These are phyloP conservation scores for Magnusiomyces fungicola DNA, from an alignment of 1,139 yeast genomes.

Conservation along the genomic window DNA sequence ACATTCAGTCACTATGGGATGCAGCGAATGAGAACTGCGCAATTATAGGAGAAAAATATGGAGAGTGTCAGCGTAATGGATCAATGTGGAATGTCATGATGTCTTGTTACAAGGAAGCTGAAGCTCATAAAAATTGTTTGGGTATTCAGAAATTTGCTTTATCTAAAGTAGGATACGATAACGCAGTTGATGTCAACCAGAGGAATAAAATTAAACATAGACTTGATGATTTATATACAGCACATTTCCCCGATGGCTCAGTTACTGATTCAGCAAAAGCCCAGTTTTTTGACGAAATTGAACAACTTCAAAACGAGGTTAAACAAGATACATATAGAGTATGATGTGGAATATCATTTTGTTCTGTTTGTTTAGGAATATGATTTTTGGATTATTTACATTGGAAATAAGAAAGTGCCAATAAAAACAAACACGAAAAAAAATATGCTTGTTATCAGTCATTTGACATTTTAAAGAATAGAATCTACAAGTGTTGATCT, in stretches of 20 bases:
- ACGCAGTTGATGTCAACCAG: constrained; percentile 25
- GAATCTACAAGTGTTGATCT: too few relatives aligned
- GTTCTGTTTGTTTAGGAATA: neutral
- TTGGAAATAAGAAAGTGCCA: too few relatives aligned
- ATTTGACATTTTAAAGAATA: too few relatives aligned
- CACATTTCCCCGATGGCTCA: constrained; percentile 25
- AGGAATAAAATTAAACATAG: constrained; percentile 25
- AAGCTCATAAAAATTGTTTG: constrained; percentile 24
- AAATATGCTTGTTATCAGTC: too few relatives aligned
- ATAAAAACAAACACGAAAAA: too few relatives aligned
- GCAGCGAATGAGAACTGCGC: constrained; percentile 16
- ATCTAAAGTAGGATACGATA: constrained; percentile 28
- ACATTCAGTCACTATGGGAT: constrained; percentile 15
- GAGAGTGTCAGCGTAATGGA: constrained; percentile 15
- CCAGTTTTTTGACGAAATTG: constrained; percentile 20
- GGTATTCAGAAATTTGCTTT: constrained; percentile 33
- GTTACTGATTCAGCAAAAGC: constrained; percentile 22
- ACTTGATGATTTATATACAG: constrained; percentile 33
- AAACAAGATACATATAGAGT: constrained; percentile 11
- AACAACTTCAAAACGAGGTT: constrained; percentile 13
- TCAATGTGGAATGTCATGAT: constrained; percentile 13
- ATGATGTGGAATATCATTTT: neutral
- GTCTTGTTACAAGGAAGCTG: constrained; percentile 12
- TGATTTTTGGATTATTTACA: neutral
- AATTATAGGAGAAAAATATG: constrained; percentile 9